These are phyloP conservation scores for Pulveroboletus sp. DNA, from an alignment of 768 basidiomycete species.

Conservation along the genomic window DNA sequence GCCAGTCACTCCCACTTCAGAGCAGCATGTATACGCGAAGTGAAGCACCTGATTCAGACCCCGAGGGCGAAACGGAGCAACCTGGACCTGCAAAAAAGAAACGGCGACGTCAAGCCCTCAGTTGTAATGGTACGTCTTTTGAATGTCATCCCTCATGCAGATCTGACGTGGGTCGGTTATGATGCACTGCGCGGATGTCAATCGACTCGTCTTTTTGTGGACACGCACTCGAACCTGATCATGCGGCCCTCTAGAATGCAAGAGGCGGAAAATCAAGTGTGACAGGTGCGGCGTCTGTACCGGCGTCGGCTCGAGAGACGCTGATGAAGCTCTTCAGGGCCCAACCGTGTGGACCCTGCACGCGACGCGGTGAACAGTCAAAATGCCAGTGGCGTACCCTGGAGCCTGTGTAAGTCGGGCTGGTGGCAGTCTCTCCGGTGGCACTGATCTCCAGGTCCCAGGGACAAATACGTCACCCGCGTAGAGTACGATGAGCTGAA, in stretches of 20 bases:
- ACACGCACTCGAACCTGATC: slow-evolving; percentile 3
- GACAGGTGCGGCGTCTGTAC: slow-evolving; percentile 54
- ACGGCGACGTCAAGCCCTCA: slow-evolving; percentile 74
- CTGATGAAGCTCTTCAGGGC: slow-evolving; percentile 41
- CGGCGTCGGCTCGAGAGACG: neutral
- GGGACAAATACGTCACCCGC: slow-evolving; percentile 79
- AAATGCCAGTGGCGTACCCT: slow-evolving; percentile 83
- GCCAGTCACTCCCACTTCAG: slow-evolving; percentile 19
- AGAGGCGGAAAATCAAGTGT: slow-evolving; percentile 84
- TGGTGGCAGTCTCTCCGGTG: neutral
- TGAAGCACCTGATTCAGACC: slow-evolving; percentile 50
- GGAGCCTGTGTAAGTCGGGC: slow-evolving; percentile 65
- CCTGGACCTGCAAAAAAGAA: slow-evolving; percentile 77
- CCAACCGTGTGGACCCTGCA: slow-evolving; percentile 79
- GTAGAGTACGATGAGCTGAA: slow-evolving; percentile 76
- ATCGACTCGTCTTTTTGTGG: slow-evolving; percentile 2
- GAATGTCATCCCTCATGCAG: slow-evolving; percentile 18
- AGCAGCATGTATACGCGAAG: slow-evolving; percentile 28
- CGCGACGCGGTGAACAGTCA: slow-evolving; percentile 71
- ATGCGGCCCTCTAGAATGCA: slow-evolving; percentile 56
- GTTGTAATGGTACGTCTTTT: slow-evolving; percentile 67
- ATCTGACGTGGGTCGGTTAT: slow-evolving; percentile 15
- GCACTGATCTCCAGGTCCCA: slow-evolving; percentile 27
- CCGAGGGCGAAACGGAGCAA: slow-evolving; percentile 47
- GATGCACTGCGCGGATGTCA: neutral